Percentiles rank a stretch among this genome's conserved stretches.
These are phyloP conservation scores for Cercospora sp. DNA, from an alignment of 2,329 filamentous ascomycete genomes.

Conservation along the genomic window DNA sequence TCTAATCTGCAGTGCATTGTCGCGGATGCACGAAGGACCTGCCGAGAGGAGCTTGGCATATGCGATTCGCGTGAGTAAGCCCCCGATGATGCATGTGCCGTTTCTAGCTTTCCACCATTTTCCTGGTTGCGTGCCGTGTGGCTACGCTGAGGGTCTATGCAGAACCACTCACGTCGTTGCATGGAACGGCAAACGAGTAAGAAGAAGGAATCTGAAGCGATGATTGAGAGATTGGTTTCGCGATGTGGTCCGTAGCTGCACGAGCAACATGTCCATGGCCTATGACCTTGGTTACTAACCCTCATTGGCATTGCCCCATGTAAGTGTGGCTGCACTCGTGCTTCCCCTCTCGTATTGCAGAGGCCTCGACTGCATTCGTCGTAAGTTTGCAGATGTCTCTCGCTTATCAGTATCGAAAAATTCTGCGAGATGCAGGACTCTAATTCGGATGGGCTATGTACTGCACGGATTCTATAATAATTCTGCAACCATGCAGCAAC, in stretches of 20 bases:
- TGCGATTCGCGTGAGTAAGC: neutral
- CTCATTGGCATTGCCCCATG: neutral
- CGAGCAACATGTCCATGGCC: neutral
- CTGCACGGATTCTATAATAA: neutral
- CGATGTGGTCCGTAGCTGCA: neutral
- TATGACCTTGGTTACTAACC: too few relatives aligned
- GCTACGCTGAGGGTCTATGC: neutral
- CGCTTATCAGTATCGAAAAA: neutral
- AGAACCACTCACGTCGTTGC: neutral
- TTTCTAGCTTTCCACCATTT: neutral
- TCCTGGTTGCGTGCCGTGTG: neutral
- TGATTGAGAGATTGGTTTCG: neutral
- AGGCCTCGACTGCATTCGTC: neutral
- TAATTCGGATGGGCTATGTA: neutral
- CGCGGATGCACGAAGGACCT: neutral
- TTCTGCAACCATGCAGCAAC: neutral
- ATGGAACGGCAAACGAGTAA: neutral
- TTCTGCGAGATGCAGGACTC: neutral
- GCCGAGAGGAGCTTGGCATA: neutral
- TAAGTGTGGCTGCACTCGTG: neutral
- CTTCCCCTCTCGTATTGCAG: neutral
- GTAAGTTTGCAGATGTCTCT: neutral
- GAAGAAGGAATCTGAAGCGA: neutral
- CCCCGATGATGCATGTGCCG: neutral
- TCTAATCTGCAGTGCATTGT: neutral